Conservation (phyloP, 2,329 filamentous ascomycete species). For the Diaporthe eres region DNA sequence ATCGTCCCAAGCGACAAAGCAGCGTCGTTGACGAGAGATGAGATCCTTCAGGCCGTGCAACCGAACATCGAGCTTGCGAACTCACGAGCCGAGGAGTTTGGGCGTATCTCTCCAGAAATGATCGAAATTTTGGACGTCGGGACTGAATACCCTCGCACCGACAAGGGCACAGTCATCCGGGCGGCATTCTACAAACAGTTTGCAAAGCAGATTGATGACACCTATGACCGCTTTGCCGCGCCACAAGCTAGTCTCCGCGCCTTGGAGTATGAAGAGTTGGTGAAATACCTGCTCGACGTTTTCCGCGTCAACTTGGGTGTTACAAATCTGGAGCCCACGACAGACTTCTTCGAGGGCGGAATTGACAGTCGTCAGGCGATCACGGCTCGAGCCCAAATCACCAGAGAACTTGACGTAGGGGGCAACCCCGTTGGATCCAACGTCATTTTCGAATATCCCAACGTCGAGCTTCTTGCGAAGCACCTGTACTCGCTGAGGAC, state of each 20-base stretch:
- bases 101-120: conserved; percentile 66
- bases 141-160: conserved; percentile 61
- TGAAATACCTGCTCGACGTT: conserved; percentile 42
- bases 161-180: conserved; percentile 71
- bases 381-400: conserved; percentile 45
- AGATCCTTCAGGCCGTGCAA: conserved; percentile 64
- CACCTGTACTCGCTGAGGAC: conserved; percentile 47
- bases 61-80: conserved; percentile 67
- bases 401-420: conserved; percentile 46
- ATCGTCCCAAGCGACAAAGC: conserved; percentile 64
- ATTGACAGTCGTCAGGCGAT: conserved; percentile 50
- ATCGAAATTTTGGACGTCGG: conserved; percentile 62
- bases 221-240: conserved; percentile 53
- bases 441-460: conserved; percentile 51
- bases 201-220: conserved; percentile 59
- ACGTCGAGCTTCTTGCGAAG: conserved; percentile 44
- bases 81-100: conserved; percentile 63
- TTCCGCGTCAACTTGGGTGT: conserved; percentile 46
- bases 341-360: conserved; percentile 49
- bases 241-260: background rate
- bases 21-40: conserved; percentile 50
- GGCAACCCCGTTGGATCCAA: conserved; percentile 45
- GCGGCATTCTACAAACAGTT: conserved; percentile 65
- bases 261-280: conserved; percentile 26
- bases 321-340: conserved; percentile 32